Evolutionary conservation across 2,329 filamentous ascomycete genomes (phyloP), one percentile per base, ranked within the genome.

Genomic region (Arthrobotrys sinensis): DNA sequence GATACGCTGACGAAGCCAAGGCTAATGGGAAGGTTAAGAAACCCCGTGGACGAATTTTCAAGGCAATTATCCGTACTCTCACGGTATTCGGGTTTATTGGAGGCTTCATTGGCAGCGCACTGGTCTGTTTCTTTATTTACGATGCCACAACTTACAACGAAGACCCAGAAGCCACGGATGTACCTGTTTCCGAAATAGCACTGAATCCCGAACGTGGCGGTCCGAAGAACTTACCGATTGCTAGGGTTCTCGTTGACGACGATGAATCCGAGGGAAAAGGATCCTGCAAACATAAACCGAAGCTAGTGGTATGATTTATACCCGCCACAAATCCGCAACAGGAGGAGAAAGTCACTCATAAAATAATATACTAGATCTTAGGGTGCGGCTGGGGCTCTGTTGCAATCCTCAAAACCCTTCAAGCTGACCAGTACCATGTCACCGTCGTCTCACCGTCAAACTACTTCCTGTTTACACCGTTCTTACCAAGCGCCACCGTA

Each of bases 391-490:
- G 96, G 96, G 96, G 94, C 67, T 93, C 93, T 82, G 92, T 99
- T 78, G 93, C 95, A 3, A 86, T 99, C 76, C 86, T 99, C 81
- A 99, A 99, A 86, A 91, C 93, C 79, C 85, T 99, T 80, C 92
- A 95, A 79, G 91, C 94, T 0, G 93, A 94, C 11, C 93, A 97
- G 82, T 99, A 97, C 83, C 94, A 99, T 84, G 91, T 99, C 81
- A 98, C 95, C 3, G 92, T 99, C 45, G 91, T 99, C 50, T 97
- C 94, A 11, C 95, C 96, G 0, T 92, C 92, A 40, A 98, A 98
- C 82, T 97, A 98, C 86, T 99, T 99, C 85, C 86, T 99, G 36
- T 99, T 99, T 85, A 99, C 96, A 1, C 96, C 96, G 0, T 98
- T 99, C 94, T 87, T 99, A 50, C 96, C 96, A 1, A 97, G 94